Percentiles rank a stretch among this genome's conserved stretches.
Conservation (phyloP, 495 filamentous ascomycete genomes). For the Talaromyces liani region DNA sequence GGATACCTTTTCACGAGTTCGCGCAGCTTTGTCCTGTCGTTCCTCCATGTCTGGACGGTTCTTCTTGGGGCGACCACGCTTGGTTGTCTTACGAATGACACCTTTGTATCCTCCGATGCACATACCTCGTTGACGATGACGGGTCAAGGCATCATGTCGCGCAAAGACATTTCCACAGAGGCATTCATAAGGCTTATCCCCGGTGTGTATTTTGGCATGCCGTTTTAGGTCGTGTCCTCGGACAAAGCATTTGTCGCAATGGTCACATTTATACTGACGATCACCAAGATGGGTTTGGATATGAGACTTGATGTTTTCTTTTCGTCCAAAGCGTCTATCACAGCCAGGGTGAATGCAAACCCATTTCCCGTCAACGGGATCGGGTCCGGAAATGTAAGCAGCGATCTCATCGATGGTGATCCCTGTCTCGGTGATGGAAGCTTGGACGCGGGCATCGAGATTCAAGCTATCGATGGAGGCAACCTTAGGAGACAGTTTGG, state of each 20-base stretch:
- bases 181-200: slow-evolving; percentile 87
- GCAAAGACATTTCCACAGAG: slow-evolving; percentile 87
- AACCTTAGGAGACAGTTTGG: slow-evolving; percentile 26
- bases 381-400: slow-evolving; percentile 73
- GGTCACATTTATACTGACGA: slow-evolving; percentile 81
- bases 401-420: slow-evolving; percentile 83
- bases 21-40: slow-evolving; percentile 53
- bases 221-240: slow-evolving; percentile 95
- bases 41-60: slow-evolving; percentile 57
- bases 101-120: slow-evolving; percentile 89
- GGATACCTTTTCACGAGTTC: slow-evolving; percentile 39
- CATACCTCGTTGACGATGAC: slow-evolving; percentile 90
- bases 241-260: slow-evolving; percentile 90
- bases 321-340: slow-evolving; percentile 76
- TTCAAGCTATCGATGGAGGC: slow-evolving; percentile 39
- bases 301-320: slow-evolving; percentile 97
- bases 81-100: slow-evolving; percentile 61
- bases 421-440: slow-evolving; percentile 61
- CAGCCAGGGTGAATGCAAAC: slow-evolving; percentile 76
- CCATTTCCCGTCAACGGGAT: slow-evolving; percentile 68
- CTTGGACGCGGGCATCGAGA: slow-evolving; percentile 39
- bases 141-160: slow-evolving; percentile 86
- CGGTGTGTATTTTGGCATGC: slow-evolving; percentile 92
- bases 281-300: slow-evolving; percentile 97
- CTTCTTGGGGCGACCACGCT: slow-evolving; percentile 62